Conservation (phyloP, 2,329 filamentous ascomycete species). For the Aspergillus phoenicis region DNA sequence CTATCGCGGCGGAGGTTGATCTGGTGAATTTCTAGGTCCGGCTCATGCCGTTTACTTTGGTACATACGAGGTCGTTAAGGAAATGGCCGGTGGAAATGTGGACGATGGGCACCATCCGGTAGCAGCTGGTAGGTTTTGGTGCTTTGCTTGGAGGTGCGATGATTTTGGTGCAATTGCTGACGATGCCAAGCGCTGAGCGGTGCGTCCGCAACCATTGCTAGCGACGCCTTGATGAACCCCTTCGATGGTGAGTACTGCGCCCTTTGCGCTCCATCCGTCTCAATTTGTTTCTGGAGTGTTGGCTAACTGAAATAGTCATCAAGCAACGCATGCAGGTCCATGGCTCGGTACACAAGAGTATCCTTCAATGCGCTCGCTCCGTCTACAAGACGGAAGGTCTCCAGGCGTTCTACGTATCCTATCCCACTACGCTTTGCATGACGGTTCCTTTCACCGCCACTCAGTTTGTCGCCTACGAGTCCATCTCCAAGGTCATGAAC, state of each 20-base stretch:
- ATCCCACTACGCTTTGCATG: slow-evolving; percentile 97
- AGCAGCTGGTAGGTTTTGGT: slow-evolving; percentile 71
- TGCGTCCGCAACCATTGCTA: slow-evolving; percentile 92
- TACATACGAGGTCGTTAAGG: slow-evolving; percentile 96
- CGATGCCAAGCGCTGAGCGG: slow-evolving; percentile 74
- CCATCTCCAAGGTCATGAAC: slow-evolving; percentile 91
- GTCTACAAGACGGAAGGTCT: slow-evolving; percentile 88
- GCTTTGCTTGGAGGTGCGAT: not conserved
- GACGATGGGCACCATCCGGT: slow-evolving; percentile 83
- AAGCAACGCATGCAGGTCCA: slow-evolving; percentile 99
- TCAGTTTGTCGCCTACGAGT: slow-evolving; percentile 97
- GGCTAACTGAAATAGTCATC: slow-evolving; percentile 67
- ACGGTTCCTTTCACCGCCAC: slow-evolving; percentile 96
- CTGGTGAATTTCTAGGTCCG: slow-evolving; percentile 63
- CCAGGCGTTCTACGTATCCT: slow-evolving; percentile 94
- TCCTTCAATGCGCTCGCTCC: slow-evolving; percentile 82
- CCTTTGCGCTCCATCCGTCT: not conserved
- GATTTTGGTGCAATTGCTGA: slow-evolving; percentile 35
- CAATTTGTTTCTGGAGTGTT: not conserved
- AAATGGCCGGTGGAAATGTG: slow-evolving; percentile 89
- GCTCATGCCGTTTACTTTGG: slow-evolving; percentile 98
- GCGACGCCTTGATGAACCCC: slow-evolving; percentile 98
- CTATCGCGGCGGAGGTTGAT: slow-evolving; percentile 10
- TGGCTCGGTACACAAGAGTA: slow-evolving; percentile 86
- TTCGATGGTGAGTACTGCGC: slow-evolving; percentile 75